Base-by-base conservation (phyloP, 2,329 filamentous ascomycete species). In the Talaromyces sp. region DNA sequence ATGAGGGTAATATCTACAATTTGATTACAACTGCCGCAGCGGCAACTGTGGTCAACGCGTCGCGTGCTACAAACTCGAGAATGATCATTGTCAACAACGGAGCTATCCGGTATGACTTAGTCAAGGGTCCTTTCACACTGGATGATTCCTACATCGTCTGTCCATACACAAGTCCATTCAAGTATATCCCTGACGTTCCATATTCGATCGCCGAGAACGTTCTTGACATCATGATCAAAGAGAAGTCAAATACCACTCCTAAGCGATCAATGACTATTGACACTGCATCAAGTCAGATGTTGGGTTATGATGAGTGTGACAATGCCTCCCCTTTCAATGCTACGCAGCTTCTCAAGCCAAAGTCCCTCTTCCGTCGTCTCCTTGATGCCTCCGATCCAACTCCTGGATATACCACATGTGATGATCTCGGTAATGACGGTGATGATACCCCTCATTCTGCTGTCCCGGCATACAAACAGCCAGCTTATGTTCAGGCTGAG, bases 31-130 rank as follows among this genome's bases (percentile, higher is more conserved):
- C 75, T 0, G 83, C 82, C 3, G 69, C 85, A 8, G 71, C 79
- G 5, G 74, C 74, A 0, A 71, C 77, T 1, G 80, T 87, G 2
- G 71, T 84, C 29, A 85, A 82, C 57, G 61, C 78, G 37, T 74
- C 75, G 14, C 76, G 81, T n/a, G 71, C 74, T 35, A 70, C 78
- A 49, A 77, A 71, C 22, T 72, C 83, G 1, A 78, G 84, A 27
- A 72, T 86, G 40, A 79, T 86, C 54, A 76, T 86, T 55, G 77
- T 79, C 55, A 87, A 87, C 68, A 85, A 83, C 0, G 84, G 84
- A 22, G 77, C 75, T 29, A 76, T 87, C 20, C 80, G 84, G 2
- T 87, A 86, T 61, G 84, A 87, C 58, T 69, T 88, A 11, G 77
- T 82, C 54, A 77, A 86, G 67, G 85, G 85, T 0, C 82, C 83